Base-by-base conservation (phyloP, 2,329 filamentous ascomycete species). In the Chaetomium sp. region DNA sequence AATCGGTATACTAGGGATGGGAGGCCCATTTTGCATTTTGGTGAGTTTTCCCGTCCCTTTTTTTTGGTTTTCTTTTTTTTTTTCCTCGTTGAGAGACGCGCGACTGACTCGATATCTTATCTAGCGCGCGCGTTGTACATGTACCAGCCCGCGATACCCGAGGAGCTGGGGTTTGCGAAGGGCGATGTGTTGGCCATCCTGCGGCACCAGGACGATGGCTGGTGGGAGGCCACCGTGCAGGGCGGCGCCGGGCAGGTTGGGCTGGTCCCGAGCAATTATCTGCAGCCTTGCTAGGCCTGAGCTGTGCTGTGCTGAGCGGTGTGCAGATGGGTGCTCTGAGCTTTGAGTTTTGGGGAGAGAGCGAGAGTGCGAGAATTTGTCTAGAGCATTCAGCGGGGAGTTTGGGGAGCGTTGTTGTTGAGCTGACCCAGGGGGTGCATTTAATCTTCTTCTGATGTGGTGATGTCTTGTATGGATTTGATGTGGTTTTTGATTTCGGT, bases 211-310 rank as follows among this genome's bases (percentile, higher is more conserved):
- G 95, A 99, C 75, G 95, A 99, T 74, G 95, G 95, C 23, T 99
- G 95, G 95, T 99, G 96, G 95, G 95, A 99, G 80, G 96, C 96
- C 13, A 94, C 97, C 77, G 87, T 97, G 49, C 91, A 93, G 54
- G 88, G 89, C 27, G 83, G 84, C 68, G 85, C 82, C 68, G 86
- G 83, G 57, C 82, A 78, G 57, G 75, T 83, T 64, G 87, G 87
- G 66, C 80, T 90, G 73, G 87, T 90, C 69, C 87, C 87, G 69
- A 89, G 87, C 76, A 90, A 90, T 74, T 90, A 90, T 71, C 80
- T 90, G 65, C 83, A 87, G 75, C 78, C 82, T 53, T 82, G 80
- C 66, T 84, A 73, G 74, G 27, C n/a, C 29, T 23, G n/a, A n/a
- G n/a, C n/a, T n/a, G n/a, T n/a, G n/a, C 9, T 8, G 21, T 45